Conservation (phyloP, 2,329 filamentous ascomycete species). For the Metarhizium humberi region DNA sequence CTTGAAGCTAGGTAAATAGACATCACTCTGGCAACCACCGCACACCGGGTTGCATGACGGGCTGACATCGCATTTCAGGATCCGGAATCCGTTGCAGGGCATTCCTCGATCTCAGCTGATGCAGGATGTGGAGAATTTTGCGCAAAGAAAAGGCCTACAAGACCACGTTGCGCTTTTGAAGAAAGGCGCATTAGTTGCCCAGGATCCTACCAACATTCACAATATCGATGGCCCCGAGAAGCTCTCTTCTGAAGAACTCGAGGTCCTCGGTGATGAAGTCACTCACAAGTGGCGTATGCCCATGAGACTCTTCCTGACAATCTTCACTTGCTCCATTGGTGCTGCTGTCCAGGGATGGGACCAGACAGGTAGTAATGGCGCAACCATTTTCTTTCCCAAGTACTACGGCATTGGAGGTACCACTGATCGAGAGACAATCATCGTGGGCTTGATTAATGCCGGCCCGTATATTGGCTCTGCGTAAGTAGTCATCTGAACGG, state of each 20-base stretch:
- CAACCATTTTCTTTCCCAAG: conserved; percentile 50
- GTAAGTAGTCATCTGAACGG: conserved; percentile 18
- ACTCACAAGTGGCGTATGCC: conserved; percentile 60
- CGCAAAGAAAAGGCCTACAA: conserved; percentile 45
- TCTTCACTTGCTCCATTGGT: conserved; percentile 56
- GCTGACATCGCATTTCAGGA: conserved; percentile 18
- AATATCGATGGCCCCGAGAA: conserved; percentile 43
- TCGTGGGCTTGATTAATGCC: conserved; percentile 60
- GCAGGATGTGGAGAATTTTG: conserved; percentile 50
- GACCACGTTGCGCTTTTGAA: conserved; percentile 49
- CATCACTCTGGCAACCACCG: background rate
- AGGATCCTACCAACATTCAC: conserved; percentile 47
- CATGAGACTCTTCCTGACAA: conserved; percentile 53
- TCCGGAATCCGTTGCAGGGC: conserved; percentile 37
- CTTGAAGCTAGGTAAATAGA: conserved; percentile 34
- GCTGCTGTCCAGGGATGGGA: conserved; percentile 62
- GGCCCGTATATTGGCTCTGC: conserved; percentile 39
- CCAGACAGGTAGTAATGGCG: conserved; percentile 52
- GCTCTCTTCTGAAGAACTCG: conserved; percentile 47
- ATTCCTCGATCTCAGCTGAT: conserved; percentile 44
- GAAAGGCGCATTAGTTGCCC: conserved; percentile 46
- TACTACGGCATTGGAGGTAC: conserved; percentile 27
- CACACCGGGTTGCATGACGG: background rate
- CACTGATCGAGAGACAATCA: conserved; percentile 25
- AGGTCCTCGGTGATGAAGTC: conserved; percentile 48